Percentiles rank a stretch among this genome's conserved stretches.
phyloP scores from a whole-genome alignment of 2,329 filamentous ascomycete genomes.

The Stagonosporopsis cucurbitacearum region DNA sequence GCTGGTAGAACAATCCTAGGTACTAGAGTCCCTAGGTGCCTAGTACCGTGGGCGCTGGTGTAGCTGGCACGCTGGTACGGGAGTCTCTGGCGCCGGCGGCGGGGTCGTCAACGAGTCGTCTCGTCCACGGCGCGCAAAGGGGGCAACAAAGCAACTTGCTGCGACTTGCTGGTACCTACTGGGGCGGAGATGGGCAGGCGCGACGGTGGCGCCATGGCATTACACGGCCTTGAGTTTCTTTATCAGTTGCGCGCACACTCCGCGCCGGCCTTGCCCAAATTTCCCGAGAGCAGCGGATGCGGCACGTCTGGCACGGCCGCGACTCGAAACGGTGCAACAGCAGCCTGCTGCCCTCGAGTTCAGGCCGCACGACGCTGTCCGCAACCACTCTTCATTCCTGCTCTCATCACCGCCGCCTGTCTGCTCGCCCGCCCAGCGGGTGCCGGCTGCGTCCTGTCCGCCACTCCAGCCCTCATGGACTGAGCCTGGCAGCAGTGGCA shows the following conservation, averaged over 20 bases:
- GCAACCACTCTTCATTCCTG: conserved; percentile 17
- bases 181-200: conserved; percentile 9
- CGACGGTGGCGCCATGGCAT: conserved; percentile 7
- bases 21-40: too few species aligned
- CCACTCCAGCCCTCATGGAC: conserved; percentile 17
- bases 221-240: conserved; percentile 23
- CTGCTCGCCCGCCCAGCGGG: conserved; percentile 16
- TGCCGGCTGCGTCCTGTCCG: conserved; percentile 13
- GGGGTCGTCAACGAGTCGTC: conserved; percentile 1
- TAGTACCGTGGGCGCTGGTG: not conserved
- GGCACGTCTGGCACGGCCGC: conserved; percentile 32
- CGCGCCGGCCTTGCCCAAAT: conserved; percentile 17
- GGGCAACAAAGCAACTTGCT: conserved; percentile 23
- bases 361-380: conserved; percentile 8
- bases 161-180: conserved; percentile 23
- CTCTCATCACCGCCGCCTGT: conserved; percentile 11
- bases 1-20: too few species aligned
- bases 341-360: conserved; percentile 16
- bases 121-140: not conserved
- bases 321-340: conserved; percentile 36
- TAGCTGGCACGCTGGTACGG: too few species aligned
- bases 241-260: conserved; percentile 21
- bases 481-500: too few species aligned
- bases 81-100: conserved; percentile 6
- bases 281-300: conserved; percentile 28